Conservation (phyloP, 2,329 filamentous ascomycete genomes). For the Colletotrichum horii region DNA sequence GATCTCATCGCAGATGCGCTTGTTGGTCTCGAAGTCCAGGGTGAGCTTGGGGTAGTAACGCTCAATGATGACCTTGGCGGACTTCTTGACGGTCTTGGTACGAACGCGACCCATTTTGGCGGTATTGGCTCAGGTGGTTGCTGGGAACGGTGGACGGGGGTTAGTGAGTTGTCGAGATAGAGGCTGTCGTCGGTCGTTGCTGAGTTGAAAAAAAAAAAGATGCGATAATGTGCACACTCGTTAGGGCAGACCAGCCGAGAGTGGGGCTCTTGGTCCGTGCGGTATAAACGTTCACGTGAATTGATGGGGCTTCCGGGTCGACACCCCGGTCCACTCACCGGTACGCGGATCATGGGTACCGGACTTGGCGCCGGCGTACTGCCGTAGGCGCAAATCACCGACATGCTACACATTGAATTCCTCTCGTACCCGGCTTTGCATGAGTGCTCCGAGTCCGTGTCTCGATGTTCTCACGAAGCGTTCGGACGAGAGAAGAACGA, state of each 20-base stretch:
- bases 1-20: slow-evolving; percentile 99
- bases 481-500: not conserved
- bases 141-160: slow-evolving; percentile 31
- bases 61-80: slow-evolving; percentile 99
- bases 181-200: slow-evolving; percentile 56
- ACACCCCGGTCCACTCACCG: not conserved
- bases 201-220: slow-evolving; percentile 23
- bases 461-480: not conserved
- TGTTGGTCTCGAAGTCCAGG: slow-evolving; percentile 99
- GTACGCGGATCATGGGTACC: not conserved
- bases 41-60: slow-evolving; percentile 97
- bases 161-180: slow-evolving; percentile 27
- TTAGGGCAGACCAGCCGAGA: slow-evolving; percentile 7
- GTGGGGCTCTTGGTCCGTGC: not conserved
- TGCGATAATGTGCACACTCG: not conserved
- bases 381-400: rapidly evolving
- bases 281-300: not conserved
- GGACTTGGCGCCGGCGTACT: not conserved
- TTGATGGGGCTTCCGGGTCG: not conserved
- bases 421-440: not conserved
- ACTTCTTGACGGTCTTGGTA: slow-evolving; percentile 75
- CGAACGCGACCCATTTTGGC: slow-evolving; percentile 74
- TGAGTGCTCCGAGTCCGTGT: not conserved
- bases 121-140: slow-evolving; percentile 48
- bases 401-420: not conserved